Evolutionary conservation across 2,329 filamentous ascomycete species (phyloP).

Genomic region (Raffaelea ambrosiae): DNA sequence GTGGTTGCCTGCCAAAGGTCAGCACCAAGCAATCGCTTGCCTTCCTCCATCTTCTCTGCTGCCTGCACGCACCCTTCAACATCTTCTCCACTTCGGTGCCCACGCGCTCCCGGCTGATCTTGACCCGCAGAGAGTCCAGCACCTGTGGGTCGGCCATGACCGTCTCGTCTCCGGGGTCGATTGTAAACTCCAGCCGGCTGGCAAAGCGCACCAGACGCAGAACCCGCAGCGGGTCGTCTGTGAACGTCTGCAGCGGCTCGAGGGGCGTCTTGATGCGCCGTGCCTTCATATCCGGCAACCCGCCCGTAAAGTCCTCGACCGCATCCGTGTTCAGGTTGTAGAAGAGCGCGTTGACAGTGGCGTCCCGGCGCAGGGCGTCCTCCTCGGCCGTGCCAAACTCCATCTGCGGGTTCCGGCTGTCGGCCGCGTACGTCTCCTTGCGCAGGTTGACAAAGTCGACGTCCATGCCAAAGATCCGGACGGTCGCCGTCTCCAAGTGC

Average conservation of each 20-base stretch:
- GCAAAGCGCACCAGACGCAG: constrained; percentile 84
- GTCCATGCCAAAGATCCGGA: constrained; percentile 75
- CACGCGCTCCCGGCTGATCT: constrained; percentile 88
- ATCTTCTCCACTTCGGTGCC: constrained; percentile 88
- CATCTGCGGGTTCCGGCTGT: constrained; percentile 83
- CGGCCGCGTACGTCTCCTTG: constrained; percentile 83
- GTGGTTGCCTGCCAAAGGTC: constrained; percentile 39
- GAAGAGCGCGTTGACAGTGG: constrained; percentile 91
- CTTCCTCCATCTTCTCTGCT: neutral
- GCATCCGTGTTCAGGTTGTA: constrained; percentile 76
- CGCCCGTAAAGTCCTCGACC: constrained; percentile 81
- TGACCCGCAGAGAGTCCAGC: constrained; percentile 66
- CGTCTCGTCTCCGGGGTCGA: constrained; percentile 58
- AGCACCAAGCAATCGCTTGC: neutral
- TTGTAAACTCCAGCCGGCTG: constrained; percentile 70
- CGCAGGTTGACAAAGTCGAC: constrained; percentile 91
- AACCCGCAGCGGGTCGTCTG: constrained; percentile 83
- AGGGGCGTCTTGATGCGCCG: constrained; percentile 77
- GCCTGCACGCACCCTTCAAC: constrained; percentile 51
- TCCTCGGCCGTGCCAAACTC: constrained; percentile 90
- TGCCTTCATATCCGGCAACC: constrained; percentile 63
- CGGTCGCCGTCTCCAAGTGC: constrained; percentile 86
- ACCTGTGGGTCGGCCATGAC: constrained; percentile 78
- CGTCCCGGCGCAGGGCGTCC: constrained; percentile 82
- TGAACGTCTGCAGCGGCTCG: constrained; percentile 85